Percentiles rank a stretch among this genome's conserved stretches.
Evolutionary conservation across 257 asterid genomes (phyloP).

Genomic region (Ophiorrhiza pumila): DNA sequence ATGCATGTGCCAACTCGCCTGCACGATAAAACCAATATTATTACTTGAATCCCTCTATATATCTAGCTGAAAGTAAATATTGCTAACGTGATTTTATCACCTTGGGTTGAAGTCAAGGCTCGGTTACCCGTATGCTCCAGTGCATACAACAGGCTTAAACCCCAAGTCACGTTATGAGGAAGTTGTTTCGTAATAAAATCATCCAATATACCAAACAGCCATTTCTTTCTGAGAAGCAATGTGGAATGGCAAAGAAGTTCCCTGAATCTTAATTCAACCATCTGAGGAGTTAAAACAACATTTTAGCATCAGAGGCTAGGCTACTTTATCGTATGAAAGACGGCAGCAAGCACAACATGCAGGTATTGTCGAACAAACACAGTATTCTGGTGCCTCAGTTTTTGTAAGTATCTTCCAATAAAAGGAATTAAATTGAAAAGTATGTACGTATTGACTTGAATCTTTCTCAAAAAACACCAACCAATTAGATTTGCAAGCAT

Average conservation of each 20-base stretch:
- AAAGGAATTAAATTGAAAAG: background rate
- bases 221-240: slow-evolving; percentile 80
- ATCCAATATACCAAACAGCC: slow-evolving; percentile 87
- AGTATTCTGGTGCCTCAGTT: background rate
- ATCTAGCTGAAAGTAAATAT: background rate
- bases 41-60: background rate
- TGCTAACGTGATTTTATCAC: slow-evolving; percentile 33
- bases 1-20: slow-evolving; percentile 98
- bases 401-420: background rate
- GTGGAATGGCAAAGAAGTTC: slow-evolving; percentile 78
- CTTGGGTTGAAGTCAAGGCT: slow-evolving; percentile 95
- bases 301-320: background rate
- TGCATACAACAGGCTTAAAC: slow-evolving; percentile 93
- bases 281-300: slow-evolving; percentile 43
- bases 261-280: slow-evolving; percentile 79
- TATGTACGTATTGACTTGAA: background rate
- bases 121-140: slow-evolving; percentile 94
- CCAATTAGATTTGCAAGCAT: background rate
- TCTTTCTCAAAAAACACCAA: background rate
- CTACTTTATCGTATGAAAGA: background rate
- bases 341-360: background rate
- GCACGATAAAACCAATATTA: slow-evolving; percentile 16
- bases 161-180: slow-evolving; percentile 99
- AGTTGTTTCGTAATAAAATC: slow-evolving; percentile 97
- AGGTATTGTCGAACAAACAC: background rate